A percentile compares a stretch with the other conserved stretches of the same genome.
Conservation (phyloP, 2,329 filamentous ascomycete species). For the Xylaria sp. region DNA sequence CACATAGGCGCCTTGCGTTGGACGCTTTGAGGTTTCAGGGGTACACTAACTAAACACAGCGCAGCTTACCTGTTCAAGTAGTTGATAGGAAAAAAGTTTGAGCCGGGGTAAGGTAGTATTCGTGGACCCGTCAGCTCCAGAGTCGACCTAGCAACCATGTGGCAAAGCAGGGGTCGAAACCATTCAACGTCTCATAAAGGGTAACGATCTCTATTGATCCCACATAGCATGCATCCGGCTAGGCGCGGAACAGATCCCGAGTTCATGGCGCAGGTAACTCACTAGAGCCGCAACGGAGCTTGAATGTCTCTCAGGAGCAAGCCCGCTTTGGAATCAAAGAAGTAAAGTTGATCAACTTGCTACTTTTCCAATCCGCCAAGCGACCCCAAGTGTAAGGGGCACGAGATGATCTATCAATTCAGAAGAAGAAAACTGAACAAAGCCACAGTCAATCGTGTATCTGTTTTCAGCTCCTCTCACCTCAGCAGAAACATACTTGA, state of each 20-base stretch:
- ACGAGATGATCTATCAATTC: not conserved
- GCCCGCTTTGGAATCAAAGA: not conserved
- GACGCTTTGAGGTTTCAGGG: conserved; percentile 13
- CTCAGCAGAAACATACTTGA: not conserved
- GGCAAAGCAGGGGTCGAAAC: conserved; percentile 24
- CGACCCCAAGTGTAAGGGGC: not conserved
- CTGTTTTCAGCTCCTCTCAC: not conserved
- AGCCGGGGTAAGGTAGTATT: conserved; percentile 15
- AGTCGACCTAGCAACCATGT: conserved; percentile 33
- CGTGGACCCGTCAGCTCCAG: conserved; percentile 14
- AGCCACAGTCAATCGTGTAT: not conserved
- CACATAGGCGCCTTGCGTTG: not conserved
- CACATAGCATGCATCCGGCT: conserved; percentile 14
- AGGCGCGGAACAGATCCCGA: conserved; percentile 17
- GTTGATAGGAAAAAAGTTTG: conserved; percentile 16
- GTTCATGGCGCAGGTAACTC: not conserved
- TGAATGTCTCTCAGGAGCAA: not conserved
- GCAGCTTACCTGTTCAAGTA: not conserved
- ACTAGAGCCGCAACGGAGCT: conserved; percentile 13
- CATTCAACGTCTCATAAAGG: conserved; percentile 7
- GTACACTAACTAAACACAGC: not conserved
- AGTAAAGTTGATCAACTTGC: not conserved
- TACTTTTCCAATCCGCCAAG: not conserved
- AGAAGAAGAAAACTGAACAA: not conserved
- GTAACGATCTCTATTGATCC: conserved; percentile 13